Evolutionary conservation across 1,284 basidiomycete genomes (phyloP), one percentile per base, ranked within the genome.

Genomic region (Heliocybe sulcata): DNA sequence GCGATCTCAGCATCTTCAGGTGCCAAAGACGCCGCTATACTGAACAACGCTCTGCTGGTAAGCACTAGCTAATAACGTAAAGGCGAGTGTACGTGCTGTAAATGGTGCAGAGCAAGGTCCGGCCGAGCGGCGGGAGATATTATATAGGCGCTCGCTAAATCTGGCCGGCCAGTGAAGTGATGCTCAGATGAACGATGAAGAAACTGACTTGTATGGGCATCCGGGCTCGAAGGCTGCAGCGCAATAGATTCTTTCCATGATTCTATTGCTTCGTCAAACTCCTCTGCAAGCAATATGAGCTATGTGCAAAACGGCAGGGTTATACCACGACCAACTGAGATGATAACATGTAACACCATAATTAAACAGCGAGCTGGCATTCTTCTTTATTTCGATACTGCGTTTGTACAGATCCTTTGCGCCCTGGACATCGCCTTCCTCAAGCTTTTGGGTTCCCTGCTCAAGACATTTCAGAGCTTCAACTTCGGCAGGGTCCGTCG

Each of bases 1-100:
- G 92, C 88, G 66, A 96, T 94, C 71, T 98, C 94, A 64, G 92
- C 85, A 75, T 97, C 94, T 66, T 94, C 89, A 35, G 94, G 94
- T 48, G 90, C 82, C 59, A 97, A 81, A 33, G 86, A 85, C 35
- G 88, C 80, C 25, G 94, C 94, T 63, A 90, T 86, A 59, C 94
- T 96, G 69, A n/a, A 4, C 14, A 22, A 23, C 33, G 10, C 3
- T 14, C n/a, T 3, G 35, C 10, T 42, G 31, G 52, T 31, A 54
- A 22, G 54, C 27, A 20, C 53, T 38, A 33, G 60, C 61, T 54
- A 57, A 60, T 60, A 61, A 63, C 61, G 61, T 56, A 56, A 52
- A 23, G 54, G 56, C 47, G 33, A 53, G 55, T 55, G 60, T 56
- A 76, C 80, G 62, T 75, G 89, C 88, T 85, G 82, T 59, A 96